Evolutionary conservation across 2,329 filamentous ascomycete species (phyloP), one percentile per base, ranked within the genome.

Genomic region (Paramyrothecium sp.): DNA sequence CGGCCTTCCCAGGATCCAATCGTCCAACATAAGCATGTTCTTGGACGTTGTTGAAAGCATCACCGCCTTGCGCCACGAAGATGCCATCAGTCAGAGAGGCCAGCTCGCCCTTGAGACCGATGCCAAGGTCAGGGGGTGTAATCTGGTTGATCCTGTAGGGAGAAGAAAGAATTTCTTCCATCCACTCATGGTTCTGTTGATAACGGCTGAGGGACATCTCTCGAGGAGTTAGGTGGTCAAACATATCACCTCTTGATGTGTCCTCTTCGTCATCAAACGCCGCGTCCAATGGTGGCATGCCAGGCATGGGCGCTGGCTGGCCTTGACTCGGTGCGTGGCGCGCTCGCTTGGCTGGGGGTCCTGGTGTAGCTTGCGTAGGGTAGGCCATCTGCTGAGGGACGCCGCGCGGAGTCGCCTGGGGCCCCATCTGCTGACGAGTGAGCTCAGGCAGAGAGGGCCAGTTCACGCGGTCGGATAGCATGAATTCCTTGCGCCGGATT

Each of bases 141-240:
- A 99, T 96, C 69, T 96, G 91, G 53, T 84, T 84, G 60, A 94
- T 89, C 22, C 89, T 83, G 69, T 97, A 97, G 0, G 93, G 92
- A 1, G 94, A 98, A 1, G 90, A 91, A 55, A 98, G 84, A 26
- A 99, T 88, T 74, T 99, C 94, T 69, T 98, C 95, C 91, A 99
- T 97, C 95, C 94, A 98, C 72, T 97, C 92, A 67, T 99, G 94
- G 67, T 99, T 96, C 69, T 97, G 92, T 70, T 89, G 89, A 72
- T 97, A 99, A 56, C 95, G 86, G 61, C 87, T 86, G 59, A 91
- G 80, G 65, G 92, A 96, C 60, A 99, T 89, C 61, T 99, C 95
- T 48, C 93, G 85, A 3, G 93, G 93, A 0, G 92, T 94, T 60
- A 97, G 79, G 61, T 92, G 86, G 69, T 99, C 95, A 67, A 99